phyloP scores from a whole-genome alignment of 169 alveolate species.

The Plasmodium cynomolgi region DNA sequence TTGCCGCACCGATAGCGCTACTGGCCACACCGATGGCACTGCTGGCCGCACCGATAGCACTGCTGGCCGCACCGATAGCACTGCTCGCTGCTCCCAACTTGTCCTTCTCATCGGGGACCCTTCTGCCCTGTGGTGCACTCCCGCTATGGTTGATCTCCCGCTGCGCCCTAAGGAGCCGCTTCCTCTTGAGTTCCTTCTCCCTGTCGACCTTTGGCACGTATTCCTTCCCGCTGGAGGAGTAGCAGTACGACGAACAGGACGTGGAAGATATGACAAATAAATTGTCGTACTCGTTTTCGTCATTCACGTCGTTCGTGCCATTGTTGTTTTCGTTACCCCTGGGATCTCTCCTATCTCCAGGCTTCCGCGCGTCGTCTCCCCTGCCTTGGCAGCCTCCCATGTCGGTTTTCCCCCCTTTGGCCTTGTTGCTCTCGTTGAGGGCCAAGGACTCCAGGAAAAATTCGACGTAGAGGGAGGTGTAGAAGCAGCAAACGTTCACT shows the following conservation, averaged over 20 bases:
- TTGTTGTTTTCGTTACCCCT: background rate
- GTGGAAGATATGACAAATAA: conserved; percentile 71
- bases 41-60: background rate
- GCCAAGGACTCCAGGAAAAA: conserved; percentile 44
- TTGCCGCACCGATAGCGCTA: background rate
- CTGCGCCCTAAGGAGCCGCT: background rate
- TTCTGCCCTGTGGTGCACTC: background rate
- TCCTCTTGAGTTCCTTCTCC: background rate
- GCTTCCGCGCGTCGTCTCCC: background rate
- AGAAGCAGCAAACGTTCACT: conserved; percentile 43
- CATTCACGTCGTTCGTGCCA: conserved; percentile 10
- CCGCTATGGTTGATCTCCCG: background rate
- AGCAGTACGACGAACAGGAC: conserved; percentile 64
- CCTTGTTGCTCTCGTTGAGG: conserved; percentile 24
- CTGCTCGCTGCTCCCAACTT: background rate
- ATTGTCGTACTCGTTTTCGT: conserved; percentile 39
- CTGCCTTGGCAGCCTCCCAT: background rate
- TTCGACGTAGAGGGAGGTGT: conserved; percentile 52
- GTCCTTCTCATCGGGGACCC: background rate
- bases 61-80: background rate
- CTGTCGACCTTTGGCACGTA: background rate
- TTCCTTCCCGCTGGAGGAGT: conserved; percentile 58
- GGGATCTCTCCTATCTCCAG: background rate
- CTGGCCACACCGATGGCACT: background rate
- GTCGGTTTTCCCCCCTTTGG: conserved; percentile 13